A percentile compares a stretch with the other conserved stretches of the same genome.
Conservation (phyloP, 805 yeast species). For the Starmera pachycereana region DNA sequence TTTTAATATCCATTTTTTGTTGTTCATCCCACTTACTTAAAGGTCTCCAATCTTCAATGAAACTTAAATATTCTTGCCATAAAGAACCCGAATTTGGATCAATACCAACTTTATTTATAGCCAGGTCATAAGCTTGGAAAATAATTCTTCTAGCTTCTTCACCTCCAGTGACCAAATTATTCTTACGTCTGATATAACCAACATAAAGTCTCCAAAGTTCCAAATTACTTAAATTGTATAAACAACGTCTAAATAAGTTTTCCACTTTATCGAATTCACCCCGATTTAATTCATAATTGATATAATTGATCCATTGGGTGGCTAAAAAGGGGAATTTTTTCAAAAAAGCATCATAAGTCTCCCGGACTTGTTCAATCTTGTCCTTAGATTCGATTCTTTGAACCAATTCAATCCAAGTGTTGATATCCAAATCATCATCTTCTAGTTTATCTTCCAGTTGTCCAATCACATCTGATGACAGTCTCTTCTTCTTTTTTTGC, state of each 20-base stretch:
- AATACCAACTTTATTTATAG: constrained; percentile 64
- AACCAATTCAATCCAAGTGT: constrained; percentile 47
- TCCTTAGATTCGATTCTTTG: constrained; percentile 39
- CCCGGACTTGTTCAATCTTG: constrained; percentile 47
- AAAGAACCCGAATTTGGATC: constrained; percentile 63
- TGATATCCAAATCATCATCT: constrained; percentile 41
- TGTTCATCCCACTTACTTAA: constrained; percentile 76
- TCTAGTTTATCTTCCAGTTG: constrained; percentile 45
- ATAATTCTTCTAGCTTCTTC: constrained; percentile 68
- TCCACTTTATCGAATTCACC: constrained; percentile 63
- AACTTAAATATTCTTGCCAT: constrained; percentile 79
- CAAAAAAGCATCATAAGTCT: constrained; percentile 50
- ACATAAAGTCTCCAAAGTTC: constrained; percentile 71
- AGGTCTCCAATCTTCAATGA: constrained; percentile 71
- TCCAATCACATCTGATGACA: constrained; percentile 40
- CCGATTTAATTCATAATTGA: constrained; percentile 50
- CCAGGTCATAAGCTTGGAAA: constrained; percentile 76
- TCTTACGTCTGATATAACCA: constrained; percentile 58
- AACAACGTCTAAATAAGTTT: constrained; percentile 50
- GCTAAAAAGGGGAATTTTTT: constrained; percentile 58
- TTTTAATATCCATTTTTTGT: constrained; percentile 64
- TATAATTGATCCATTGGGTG: constrained; percentile 65
- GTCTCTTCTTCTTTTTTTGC: constrained; percentile 11
- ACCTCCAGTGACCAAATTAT: constrained; percentile 68
- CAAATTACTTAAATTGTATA: constrained; percentile 53